These are phyloP conservation scores for Nemania serpens DNA, from an alignment of 2,329 filamentous ascomycete genomes.

Conservation along the genomic window DNA sequence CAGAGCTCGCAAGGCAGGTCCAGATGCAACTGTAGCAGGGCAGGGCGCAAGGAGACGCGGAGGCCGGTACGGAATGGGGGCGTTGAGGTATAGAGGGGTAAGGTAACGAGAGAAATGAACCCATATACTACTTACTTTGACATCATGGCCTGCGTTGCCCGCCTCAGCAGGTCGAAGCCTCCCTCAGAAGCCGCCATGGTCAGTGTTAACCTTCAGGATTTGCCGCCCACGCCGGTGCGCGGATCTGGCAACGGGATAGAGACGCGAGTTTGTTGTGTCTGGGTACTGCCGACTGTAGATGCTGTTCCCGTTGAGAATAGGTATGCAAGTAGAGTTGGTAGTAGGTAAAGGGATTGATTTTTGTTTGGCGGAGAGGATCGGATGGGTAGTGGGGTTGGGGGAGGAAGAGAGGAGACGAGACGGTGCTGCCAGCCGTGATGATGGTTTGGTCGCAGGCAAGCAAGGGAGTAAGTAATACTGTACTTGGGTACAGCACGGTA, in stretches of 20 bases:
- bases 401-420: conserved; percentile 3
- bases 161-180: conserved; percentile 61
- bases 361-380: conserved; percentile 31
- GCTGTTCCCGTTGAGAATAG: conserved; percentile 18
- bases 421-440: conserved; percentile 3
- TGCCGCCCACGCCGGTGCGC: conserved; percentile 26
- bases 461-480: not conserved
- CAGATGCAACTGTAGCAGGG: conserved; percentile 23
- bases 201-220: conserved; percentile 19
- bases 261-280: conserved; percentile 3
- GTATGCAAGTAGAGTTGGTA: conserved; percentile 14
- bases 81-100: conserved; percentile 30
- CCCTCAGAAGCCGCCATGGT: conserved; percentile 58
- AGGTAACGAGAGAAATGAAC: conserved; percentile 33
- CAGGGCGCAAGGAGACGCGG: conserved; percentile 20
- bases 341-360: conserved; percentile 16
- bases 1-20: conserved; percentile 14
- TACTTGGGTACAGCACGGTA: not conserved
- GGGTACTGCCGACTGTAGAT: not conserved
- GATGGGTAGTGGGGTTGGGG: conserved; percentile 22
- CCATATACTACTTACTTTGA: conserved; percentile 57
- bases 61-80: conserved; percentile 6
- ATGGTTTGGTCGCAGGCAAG: conserved; percentile 1
- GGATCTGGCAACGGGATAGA: conserved; percentile 12
- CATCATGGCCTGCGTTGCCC: conserved; percentile 66